Evolutionary conservation across 2,329 filamentous ascomycete genomes (phyloP).

Genomic region (Calonectria multiphialidica): DNA sequence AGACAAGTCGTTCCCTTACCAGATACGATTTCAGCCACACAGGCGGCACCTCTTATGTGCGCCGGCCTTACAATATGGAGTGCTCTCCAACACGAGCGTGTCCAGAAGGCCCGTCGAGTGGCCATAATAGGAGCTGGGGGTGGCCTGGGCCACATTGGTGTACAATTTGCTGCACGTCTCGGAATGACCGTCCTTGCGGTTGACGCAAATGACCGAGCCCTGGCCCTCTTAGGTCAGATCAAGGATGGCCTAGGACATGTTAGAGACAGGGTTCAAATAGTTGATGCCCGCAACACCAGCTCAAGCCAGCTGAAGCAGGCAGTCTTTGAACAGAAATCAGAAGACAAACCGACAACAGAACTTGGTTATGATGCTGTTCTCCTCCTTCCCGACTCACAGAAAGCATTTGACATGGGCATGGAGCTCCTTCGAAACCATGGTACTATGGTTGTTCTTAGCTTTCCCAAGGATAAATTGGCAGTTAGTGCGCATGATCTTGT

Average conservation of each 20-base stretch:
- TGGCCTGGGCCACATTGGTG: constrained; percentile 22
- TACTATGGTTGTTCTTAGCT: constrained; percentile 12
- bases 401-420: constrained; percentile 18
- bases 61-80: constrained; percentile 28
- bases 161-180: constrained; percentile 24
- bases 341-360: neutral
- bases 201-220: constrained; percentile 15
- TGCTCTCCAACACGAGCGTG: neutral
- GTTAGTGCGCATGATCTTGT: constrained; percentile 19
- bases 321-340: too few relatives aligned
- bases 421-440: constrained; percentile 16
- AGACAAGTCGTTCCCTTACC: constrained; percentile 14
- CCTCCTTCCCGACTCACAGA: constrained; percentile 12
- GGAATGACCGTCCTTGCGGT: constrained; percentile 13
- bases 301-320: too few relatives aligned
- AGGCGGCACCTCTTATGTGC: constrained; percentile 29
- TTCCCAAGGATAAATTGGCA: constrained; percentile 8
- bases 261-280: neutral
- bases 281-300: constrained; percentile 12
- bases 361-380: constrained; percentile 13
- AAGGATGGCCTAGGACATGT: neutral
- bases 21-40: neutral
- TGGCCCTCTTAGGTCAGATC: neutral
- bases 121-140: constrained; percentile 24
- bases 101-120: neutral